These are phyloP conservation scores for Barnettozyma siamensis DNA, from an alignment of 805 yeast species.

Conservation along the genomic window DNA sequence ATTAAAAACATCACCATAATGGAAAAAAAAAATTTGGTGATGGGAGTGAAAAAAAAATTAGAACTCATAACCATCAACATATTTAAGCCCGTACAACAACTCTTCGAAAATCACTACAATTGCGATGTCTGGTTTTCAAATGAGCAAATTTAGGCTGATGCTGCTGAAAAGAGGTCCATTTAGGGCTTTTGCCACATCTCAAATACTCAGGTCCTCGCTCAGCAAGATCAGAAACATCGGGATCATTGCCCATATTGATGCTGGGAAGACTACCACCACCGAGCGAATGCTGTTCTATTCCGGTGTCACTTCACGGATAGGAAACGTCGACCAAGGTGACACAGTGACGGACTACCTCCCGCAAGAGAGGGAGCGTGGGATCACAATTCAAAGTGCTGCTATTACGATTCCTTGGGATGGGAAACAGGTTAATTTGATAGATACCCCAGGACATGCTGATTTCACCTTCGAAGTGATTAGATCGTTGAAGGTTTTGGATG, in stretches of 20 bases:
- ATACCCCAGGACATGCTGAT: slow-evolving; percentile 98
- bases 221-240: slow-evolving; percentile 74
- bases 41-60: too few relatives aligned
- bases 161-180: too few relatives aligned
- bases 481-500: slow-evolving; percentile 86
- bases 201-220: not conserved
- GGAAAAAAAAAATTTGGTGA: not conserved
- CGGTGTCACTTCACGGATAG: slow-evolving; percentile 74
- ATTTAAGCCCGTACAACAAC: too few relatives aligned
- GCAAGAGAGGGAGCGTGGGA: slow-evolving; percentile 88
- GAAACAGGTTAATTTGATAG: slow-evolving; percentile 77
- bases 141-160: too few relatives aligned
- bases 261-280: slow-evolving; percentile 97
- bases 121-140: too few relatives aligned
- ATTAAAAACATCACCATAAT: too few relatives aligned
- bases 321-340: slow-evolving; percentile 95
- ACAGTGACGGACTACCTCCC: slow-evolving; percentile 91
- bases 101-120: too few relatives aligned
- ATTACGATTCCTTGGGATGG: slow-evolving; percentile 83
- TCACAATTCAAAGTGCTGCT: slow-evolving; percentile 95
- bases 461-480: slow-evolving; percentile 92
- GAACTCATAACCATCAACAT: too few relatives aligned
- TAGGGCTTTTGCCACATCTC: not conserved
- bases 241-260: slow-evolving; percentile 97
- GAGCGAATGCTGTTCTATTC: slow-evolving; percentile 91